Percentiles rank a stretch among this genome's conserved stretches.
Evolutionary conservation across 73 alveolate genomes (phyloP).

Genomic region (Durusdinium trenchii): DNA sequence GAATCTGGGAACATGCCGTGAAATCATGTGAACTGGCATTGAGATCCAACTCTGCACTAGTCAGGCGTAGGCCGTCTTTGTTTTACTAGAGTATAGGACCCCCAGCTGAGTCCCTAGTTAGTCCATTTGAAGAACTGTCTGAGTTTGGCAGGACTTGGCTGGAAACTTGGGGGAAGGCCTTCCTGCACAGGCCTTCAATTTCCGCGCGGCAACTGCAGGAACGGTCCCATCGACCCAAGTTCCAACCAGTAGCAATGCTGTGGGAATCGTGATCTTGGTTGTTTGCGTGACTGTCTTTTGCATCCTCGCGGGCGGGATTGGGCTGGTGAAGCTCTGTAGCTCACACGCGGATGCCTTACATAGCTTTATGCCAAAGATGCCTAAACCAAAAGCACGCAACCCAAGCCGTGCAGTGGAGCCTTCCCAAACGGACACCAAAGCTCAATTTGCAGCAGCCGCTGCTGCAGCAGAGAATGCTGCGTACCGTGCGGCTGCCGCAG

Average conservation of each 20-base stretch:
- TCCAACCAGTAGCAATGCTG: neutral
- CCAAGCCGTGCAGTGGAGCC: neutral
- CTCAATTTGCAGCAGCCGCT: constrained; percentile 17
- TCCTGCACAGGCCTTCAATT: constrained; percentile 22
- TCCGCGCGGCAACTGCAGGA: constrained; percentile 48
- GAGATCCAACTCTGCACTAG: too few species aligned
- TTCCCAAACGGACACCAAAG: neutral
- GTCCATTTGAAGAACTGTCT: neutral
- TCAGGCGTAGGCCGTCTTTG: too few species aligned
- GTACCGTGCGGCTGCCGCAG: constrained; percentile 85
- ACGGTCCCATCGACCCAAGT: neutral
- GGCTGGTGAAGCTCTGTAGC: constrained; percentile 47
- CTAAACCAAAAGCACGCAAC: neutral
- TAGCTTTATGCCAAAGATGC: constrained; percentile 6
- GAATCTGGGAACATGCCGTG: neutral
- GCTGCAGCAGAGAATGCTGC: constrained; percentile 71
- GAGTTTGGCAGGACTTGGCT: constrained; percentile 35
- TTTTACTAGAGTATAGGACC: too few species aligned
- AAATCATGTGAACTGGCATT: too few species aligned
- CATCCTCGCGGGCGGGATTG: constrained; percentile 80
- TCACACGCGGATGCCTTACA: neutral
- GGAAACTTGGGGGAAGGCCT: constrained; percentile 36
- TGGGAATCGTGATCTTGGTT: constrained; percentile 50
- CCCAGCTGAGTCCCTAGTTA: neutral
- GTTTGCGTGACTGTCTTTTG: constrained; percentile 60